A percentile compares a stretch with the other conserved stretches of the same genome.
phyloP scores from a whole-genome alignment of 768 basidiomycete genomes.

The Amanita muscaria region DNA sequence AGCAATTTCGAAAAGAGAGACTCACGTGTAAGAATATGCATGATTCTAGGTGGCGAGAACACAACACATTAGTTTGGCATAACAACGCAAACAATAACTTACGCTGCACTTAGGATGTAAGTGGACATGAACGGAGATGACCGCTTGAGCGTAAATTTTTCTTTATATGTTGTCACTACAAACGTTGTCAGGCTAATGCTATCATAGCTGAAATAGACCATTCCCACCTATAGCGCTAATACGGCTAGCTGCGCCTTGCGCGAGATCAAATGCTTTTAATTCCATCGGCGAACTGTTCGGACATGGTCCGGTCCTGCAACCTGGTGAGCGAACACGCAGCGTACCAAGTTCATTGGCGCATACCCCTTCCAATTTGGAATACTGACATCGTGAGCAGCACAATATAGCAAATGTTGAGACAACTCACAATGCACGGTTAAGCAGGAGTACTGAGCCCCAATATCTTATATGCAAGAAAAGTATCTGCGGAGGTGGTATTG shows the following conservation, averaged over 20 bases:
- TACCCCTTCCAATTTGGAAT: slow-evolving; percentile 71
- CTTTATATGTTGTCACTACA: slow-evolving; percentile 51
- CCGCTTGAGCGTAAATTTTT: slow-evolving; percentile 51
- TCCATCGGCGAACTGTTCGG: slow-evolving; percentile 41
- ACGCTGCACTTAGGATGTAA: slow-evolving; percentile 68
- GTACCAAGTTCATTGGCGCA: slow-evolving; percentile 10
- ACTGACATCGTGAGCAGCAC: slow-evolving; percentile 26
- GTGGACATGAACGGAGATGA: slow-evolving; percentile 60
- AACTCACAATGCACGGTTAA: slow-evolving; percentile 75
- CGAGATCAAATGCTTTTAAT: slow-evolving; percentile 64
- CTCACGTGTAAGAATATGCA: slow-evolving; percentile 71
- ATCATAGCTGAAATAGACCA: slow-evolving; percentile 1
- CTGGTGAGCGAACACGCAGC: slow-evolving; percentile 7
- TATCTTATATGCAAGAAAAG: slow-evolving; percentile 67
- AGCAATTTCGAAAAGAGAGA: slow-evolving; percentile 3
- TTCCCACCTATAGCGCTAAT: slow-evolving; percentile 53
- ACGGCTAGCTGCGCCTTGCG: slow-evolving; percentile 65
- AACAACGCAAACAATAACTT: slow-evolving; percentile 19
- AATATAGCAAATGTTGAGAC: slow-evolving; percentile 1
- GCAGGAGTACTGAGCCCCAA: slow-evolving; percentile 64
- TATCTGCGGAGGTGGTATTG: slow-evolving; percentile 53
- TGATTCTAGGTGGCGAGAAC: slow-evolving; percentile 40
- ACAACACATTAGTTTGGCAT: slow-evolving; percentile 5
- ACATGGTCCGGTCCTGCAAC: slow-evolving; percentile 32
- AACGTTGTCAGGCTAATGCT: not conserved